Conservation (phyloP, 192 early-diverging fungal genomes). For the Coemansia sp. region DNA sequence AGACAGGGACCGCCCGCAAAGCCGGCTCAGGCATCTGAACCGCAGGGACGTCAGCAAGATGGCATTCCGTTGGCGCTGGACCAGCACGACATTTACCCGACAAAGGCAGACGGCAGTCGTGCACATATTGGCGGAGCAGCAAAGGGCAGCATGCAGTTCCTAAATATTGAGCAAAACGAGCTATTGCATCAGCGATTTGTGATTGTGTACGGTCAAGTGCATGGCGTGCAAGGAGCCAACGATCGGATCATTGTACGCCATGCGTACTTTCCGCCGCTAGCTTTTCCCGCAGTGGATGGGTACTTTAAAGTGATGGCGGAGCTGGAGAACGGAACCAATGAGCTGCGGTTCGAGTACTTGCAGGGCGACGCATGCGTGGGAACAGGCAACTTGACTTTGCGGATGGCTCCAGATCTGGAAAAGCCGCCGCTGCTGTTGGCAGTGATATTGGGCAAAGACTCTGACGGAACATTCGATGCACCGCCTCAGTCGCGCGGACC, state of each 20-base stretch:
- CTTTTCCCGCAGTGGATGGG: constrained; percentile 57
- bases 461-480: constrained; percentile 59
- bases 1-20: not conserved
- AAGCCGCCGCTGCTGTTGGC: constrained; percentile 62
- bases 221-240: constrained; percentile 25
- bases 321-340: constrained; percentile 59
- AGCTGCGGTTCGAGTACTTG: constrained; percentile 56
- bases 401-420: constrained; percentile 55
- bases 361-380: constrained; percentile 16
- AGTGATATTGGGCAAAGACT: constrained; percentile 61
- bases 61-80: constrained; percentile 38
- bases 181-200: constrained; percentile 54
- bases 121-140: constrained; percentile 8
- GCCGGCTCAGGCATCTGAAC: not conserved
- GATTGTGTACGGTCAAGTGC: constrained; percentile 47
- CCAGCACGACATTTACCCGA: constrained; percentile 30
- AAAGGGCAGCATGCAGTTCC: constrained; percentile 23
- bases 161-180: constrained; percentile 46
- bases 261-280: constrained; percentile 55
- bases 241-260: constrained; percentile 40
- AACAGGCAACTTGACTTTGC: constrained; percentile 42
- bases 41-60: not conserved
- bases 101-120: constrained; percentile 14
- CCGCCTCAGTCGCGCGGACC: constrained; percentile 56
- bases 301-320: constrained; percentile 64